phyloP scores from a whole-genome alignment of 1,284 basidiomycete species.

The Cerrena zonata region DNA sequence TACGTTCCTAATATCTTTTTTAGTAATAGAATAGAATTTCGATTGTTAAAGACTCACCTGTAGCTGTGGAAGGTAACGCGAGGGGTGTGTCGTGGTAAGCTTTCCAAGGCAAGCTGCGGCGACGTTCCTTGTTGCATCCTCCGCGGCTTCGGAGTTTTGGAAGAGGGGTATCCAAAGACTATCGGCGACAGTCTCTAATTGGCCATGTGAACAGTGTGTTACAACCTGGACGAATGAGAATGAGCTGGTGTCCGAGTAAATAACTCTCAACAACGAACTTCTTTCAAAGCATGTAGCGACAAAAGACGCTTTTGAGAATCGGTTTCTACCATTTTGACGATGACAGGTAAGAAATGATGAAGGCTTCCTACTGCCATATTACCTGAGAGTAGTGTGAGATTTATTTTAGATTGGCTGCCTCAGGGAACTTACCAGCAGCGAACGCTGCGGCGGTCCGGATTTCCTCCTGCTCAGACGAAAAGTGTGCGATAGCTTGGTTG shows the following conservation, averaged over 20 bases:
- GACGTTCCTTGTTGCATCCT: constrained; percentile 89
- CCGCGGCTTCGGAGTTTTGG: constrained; percentile 75
- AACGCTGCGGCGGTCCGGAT: constrained; percentile 85
- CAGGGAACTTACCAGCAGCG: constrained; percentile 64
- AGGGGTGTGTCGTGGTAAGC: constrained; percentile 84
- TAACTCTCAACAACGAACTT: constrained; percentile 42
- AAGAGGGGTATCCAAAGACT: constrained; percentile 88
- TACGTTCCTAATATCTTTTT: constrained; percentile 45
- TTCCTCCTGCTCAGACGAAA: constrained; percentile 75
- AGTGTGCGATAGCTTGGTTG: constrained; percentile 65
- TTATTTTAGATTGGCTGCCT: no score
- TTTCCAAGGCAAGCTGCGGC: constrained; percentile 96
- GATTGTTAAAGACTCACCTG: constrained; percentile 50
- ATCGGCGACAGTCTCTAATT: constrained; percentile 81
- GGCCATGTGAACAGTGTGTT: constrained; percentile 78
- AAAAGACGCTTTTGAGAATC: constrained; percentile 77
- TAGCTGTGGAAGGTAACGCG: constrained; percentile 85
- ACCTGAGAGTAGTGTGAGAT: constrained; percentile 43
- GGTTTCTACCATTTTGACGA: constrained; percentile 76
- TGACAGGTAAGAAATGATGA: constrained; percentile 76
- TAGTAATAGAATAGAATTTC: constrained; percentile 1
- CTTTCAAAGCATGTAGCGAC: constrained; percentile 88
- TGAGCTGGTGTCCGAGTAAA: no score
- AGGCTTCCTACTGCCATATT: constrained; percentile 93
- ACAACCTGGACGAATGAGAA: constrained; percentile 63